Evolutionary conservation across 23 red algal genomes (phyloP).

Genomic region (Gracilaria gracilis): DNA sequence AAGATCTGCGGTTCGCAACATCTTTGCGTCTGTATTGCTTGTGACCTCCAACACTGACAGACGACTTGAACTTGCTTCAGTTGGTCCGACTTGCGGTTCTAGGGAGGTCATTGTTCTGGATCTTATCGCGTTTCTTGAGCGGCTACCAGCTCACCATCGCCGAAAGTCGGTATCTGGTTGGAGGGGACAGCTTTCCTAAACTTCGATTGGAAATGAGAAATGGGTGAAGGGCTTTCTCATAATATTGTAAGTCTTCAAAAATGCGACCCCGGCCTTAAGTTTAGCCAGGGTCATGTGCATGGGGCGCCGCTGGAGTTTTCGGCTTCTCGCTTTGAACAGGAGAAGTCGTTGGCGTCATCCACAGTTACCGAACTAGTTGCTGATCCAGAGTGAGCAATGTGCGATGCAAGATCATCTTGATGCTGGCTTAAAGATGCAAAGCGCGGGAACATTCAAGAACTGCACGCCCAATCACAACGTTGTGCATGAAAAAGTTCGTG

Average conservation of each 20-base stretch:
- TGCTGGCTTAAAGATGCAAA: no score
- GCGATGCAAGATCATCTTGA: no score
- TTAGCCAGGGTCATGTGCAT: no score
- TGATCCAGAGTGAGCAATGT: no score
- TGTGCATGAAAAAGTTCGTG: no score
- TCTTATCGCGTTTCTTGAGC: background rate
- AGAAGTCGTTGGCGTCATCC: background rate
- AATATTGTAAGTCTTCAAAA: background rate
- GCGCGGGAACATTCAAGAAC: no score
- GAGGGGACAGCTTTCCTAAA: no score
- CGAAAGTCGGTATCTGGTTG: background rate
- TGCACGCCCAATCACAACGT: no score
- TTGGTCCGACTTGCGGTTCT: conserved; percentile 22
- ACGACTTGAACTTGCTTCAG: conserved; percentile 36
- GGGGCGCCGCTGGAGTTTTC: no score
- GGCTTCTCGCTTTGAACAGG: background rate
- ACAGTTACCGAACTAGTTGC: background rate
- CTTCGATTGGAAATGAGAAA: no score
- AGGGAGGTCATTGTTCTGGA: background rate
- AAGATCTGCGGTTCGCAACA: conserved; percentile 30
- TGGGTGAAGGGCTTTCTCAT: no score
- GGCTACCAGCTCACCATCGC: background rate
- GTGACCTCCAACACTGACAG: conserved; percentile 49
- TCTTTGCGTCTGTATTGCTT: conserved; percentile 6
- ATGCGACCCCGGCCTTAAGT: background rate